Evolutionary conservation across 1,284 basidiomycete genomes (phyloP), one percentile per base, ranked within the genome.

Genomic region (Coniophora puteana): DNA sequence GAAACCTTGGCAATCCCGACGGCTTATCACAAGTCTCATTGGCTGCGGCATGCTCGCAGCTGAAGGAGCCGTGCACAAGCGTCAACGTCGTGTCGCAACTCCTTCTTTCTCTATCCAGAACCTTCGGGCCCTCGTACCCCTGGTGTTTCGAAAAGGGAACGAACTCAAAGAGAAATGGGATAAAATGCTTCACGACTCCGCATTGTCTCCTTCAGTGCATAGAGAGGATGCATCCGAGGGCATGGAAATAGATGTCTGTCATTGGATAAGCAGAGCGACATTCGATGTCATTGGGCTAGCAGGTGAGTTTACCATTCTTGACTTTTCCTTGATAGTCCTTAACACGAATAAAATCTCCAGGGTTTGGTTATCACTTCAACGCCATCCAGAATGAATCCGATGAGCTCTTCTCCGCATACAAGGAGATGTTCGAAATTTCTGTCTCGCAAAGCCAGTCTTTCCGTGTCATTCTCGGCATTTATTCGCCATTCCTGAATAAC

Each of bases 271-370:
- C 52, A 70, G 85, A 17, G 82, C 81, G 4, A 87, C 86, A 1
- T 89, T 90, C 53, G 87, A 90, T 58, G 80, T 89, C 23, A 87
- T 90, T 51, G 87, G 87, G 1, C 57, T 83, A 12, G 81, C 86
- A 40, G 84, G 85, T 84, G 29, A 43, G 35, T 53, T 24, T 36
- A 41, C 24, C 22, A 12, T 10, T 18, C 13, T 38, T 28, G 27
- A 14, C 16, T 34, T 38, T 20, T 29, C 22, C 32, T 16, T 5
- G 16, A 10, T 28, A 4, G 21, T 20, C 40, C 13, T 24, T 41
- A 16, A 47, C 36, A 5, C n/a, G n/a, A n/a, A n/a, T n/a, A n/a
- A n/a, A 25, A 16, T 43, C 21, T 16, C 11, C 36, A 88, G 87
- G 84, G 1, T 90, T 90, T 51, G 83, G 81, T 49, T 90, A 90